A percentile compares a stretch with the other conserved stretches of the same genome.
Conservation (phyloP, 768 basidiomycete species). For the Collybiopsis confluens region DNA sequence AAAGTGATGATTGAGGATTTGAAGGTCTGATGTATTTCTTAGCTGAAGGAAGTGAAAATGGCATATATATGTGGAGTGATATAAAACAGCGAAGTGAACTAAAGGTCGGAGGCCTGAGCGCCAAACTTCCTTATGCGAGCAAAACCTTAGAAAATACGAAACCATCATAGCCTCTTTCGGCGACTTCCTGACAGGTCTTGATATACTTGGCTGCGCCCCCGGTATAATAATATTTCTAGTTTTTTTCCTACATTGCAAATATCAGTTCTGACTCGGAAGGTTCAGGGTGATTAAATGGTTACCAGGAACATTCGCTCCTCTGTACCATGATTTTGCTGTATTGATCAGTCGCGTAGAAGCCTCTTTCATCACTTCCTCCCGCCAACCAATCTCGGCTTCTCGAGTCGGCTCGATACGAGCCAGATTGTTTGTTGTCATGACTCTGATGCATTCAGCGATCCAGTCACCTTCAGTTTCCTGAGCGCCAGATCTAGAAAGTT, state of each 20-base stretch:
- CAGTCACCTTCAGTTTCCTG: constrained; percentile 23
- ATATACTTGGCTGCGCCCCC: constrained; percentile 8
- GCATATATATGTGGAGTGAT: too few relatives aligned
- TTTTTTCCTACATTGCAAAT: background rate
- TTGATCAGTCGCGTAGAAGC: background rate
- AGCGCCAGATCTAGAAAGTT: too few relatives aligned
- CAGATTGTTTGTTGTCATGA: constrained; percentile 10
- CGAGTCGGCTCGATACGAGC: background rate
- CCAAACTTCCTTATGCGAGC: too few relatives aligned
- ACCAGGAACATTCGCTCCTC: constrained; percentile 12
- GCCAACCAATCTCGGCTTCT: constrained; percentile 3
- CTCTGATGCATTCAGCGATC: constrained; percentile 18
- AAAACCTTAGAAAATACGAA: background rate
- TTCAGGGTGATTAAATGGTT: constrained; percentile 4
- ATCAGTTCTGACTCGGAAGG: too few relatives aligned
- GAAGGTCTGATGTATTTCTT: background rate
- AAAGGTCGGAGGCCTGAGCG: too few relatives aligned
- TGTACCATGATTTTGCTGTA: constrained; percentile 12
- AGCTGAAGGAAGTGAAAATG: too few relatives aligned
- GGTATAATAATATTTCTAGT: constrained; percentile 14
- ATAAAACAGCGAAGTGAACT: too few relatives aligned
- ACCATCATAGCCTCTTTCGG: constrained; percentile 13
- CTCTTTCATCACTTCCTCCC: background rate
- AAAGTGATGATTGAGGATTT: constrained; percentile 38
- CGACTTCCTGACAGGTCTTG: background rate